These are phyloP conservation scores for Platanus orientalis DNA, from an alignment of 164 flowering plant species.

Conservation along the genomic window DNA sequence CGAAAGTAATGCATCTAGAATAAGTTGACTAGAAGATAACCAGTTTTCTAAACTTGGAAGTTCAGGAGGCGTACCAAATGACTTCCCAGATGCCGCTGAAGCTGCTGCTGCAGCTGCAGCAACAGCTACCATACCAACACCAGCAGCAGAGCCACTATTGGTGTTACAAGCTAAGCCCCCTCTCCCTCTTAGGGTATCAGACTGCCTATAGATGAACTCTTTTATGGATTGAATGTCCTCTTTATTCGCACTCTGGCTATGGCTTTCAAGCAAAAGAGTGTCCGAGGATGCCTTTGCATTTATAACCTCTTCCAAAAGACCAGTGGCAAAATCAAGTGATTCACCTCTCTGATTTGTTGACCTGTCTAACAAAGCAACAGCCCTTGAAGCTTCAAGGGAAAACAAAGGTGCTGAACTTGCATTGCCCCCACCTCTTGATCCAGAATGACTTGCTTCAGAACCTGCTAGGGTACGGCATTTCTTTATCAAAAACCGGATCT, in stretches of 20 bases:
- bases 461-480: conserved; percentile 67
- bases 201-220: conserved; percentile 70
- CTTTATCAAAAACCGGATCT: conserved; percentile 77
- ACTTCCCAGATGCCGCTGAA: conserved; percentile 71
- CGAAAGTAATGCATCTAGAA: conserved; percentile 52
- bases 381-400: conserved; percentile 77
- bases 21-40: conserved; percentile 56
- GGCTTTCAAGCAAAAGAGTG: conserved; percentile 67
- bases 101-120: conserved; percentile 94
- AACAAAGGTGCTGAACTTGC: conserved; percentile 57
- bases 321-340: conserved; percentile 62
- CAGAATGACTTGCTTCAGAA: conserved; percentile 52
- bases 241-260: conserved; percentile 41
- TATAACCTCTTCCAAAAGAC: conserved; percentile 68
- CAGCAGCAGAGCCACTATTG: conserved; percentile 68
- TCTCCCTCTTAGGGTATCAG: conserved; percentile 77
- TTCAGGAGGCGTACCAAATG: conserved; percentile 46
- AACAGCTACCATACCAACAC: conserved; percentile 89
- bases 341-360: conserved; percentile 48
- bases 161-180: conserved; percentile 50
- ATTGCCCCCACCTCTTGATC: conserved; percentile 51
- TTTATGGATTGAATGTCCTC: conserved; percentile 66
- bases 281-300: conserved; percentile 62
- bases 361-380: conserved; percentile 65
- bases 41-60: conserved; percentile 73